Evolutionary conservation across 257 asterid genomes (phyloP).

Genomic region (Primulina eburnea): DNA sequence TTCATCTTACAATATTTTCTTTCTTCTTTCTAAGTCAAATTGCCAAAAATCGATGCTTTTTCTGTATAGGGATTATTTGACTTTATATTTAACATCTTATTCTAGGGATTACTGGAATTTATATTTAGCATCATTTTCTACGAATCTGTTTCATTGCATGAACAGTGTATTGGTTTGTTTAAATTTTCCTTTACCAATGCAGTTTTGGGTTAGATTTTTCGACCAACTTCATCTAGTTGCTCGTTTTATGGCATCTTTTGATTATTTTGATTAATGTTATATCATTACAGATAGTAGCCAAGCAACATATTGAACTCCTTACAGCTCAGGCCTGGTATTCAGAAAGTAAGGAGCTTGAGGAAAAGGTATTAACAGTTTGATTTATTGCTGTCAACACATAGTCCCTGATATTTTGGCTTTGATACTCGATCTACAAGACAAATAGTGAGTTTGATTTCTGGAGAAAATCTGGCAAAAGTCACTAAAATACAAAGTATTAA

Average conservation of each 20-base stretch:
- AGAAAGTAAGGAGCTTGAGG: constrained; percentile 55
- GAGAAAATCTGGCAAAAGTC: neutral
- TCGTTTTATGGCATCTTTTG: constrained; percentile 9
- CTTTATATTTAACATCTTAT: neutral
- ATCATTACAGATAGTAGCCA: constrained; percentile 53
- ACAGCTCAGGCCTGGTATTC: constrained; percentile 90
- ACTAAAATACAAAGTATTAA: neutral
- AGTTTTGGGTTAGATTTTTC: neutral
- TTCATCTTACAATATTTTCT: neutral
- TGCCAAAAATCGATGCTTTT: neutral
- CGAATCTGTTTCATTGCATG: neutral
- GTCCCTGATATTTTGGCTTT: neutral
- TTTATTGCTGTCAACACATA: neutral
- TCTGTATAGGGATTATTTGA: neutral
- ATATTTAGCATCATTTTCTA: neutral
- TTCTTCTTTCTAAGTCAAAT: constrained; percentile 9
- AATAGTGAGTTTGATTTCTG: neutral
- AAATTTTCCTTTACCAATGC: neutral
- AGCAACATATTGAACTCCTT: constrained; percentile 68
- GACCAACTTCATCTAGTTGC: neutral
- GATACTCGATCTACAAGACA: neutral
- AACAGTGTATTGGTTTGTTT: neutral
- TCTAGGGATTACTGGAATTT: neutral
- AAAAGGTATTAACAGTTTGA: constrained; percentile 48
- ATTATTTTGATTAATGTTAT: constrained; percentile 21